These are phyloP conservation scores for Sclerotinia spermophila DNA, from an alignment of 2,329 filamentous ascomycete genomes.

Conservation along the genomic window DNA sequence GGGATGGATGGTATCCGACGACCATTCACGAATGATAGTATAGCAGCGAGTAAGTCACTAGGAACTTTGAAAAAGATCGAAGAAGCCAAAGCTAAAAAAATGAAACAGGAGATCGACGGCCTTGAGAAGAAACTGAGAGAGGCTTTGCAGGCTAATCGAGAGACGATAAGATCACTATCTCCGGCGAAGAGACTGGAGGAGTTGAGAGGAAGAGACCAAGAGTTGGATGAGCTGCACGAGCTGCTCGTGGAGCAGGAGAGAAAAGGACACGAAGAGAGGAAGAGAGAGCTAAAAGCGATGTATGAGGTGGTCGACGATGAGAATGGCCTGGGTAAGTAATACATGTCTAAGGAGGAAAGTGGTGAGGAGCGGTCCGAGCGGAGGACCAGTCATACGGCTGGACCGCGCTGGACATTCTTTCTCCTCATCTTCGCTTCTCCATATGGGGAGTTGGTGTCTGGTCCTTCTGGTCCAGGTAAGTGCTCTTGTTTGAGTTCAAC, in stretches of 20 bases:
- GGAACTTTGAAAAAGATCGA: background rate
- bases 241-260: background rate
- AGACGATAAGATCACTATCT: background rate
- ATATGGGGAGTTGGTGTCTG: background rate
- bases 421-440: background rate
- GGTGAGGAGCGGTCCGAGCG: background rate
- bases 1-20: background rate
- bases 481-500: background rate
- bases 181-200: background rate
- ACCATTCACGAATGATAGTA: background rate
- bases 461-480: background rate
- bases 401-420: background rate
- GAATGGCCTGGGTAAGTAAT: too few relatives aligned
- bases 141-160: too few relatives aligned
- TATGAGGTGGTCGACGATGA: background rate
- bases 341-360: background rate
- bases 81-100: background rate
- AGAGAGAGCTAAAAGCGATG: background rate
- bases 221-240: background rate
- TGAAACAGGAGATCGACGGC: too few relatives aligned
- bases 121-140: too few relatives aligned
- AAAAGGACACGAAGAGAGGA: background rate
- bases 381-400: background rate
- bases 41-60: background rate
- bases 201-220: too few relatives aligned